Percentiles rank a stretch among this genome's conserved stretches.
phyloP scores from a whole-genome alignment of 257 asterid genomes.

The Apocynum venetum region DNA sequence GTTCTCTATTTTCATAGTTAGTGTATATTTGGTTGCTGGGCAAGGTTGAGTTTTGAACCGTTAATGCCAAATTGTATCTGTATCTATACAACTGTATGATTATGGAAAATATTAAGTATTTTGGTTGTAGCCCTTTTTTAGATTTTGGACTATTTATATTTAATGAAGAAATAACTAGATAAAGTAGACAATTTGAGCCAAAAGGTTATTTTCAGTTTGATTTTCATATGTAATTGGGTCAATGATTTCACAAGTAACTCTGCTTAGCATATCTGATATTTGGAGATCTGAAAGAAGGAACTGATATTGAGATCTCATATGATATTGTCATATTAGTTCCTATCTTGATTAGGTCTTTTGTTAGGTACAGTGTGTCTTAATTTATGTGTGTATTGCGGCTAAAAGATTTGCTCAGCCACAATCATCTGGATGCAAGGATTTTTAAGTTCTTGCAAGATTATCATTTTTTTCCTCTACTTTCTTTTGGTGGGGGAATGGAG shows the following conservation, averaged over 20 bases:
- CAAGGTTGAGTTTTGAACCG: neutral
- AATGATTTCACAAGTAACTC: neutral
- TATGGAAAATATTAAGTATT: neutral
- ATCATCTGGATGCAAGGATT: neutral
- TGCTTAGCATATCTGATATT: neutral
- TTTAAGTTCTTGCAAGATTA: neutral
- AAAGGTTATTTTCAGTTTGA: neutral
- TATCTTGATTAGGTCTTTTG: neutral
- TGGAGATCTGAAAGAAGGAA: neutral
- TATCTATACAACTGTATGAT: neutral
- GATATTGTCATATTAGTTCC: neutral
- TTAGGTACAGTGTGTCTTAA: neutral
- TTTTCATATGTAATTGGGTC: neutral
- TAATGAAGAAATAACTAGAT: neutral
- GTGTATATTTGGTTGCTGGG: neutral
- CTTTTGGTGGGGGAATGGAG: neutral
- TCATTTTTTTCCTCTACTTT: neutral
- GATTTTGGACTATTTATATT: neutral
- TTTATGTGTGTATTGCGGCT: neutral
- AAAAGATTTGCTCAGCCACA: neutral
- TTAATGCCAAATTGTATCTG: neutral
- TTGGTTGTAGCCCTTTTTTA: neutral
- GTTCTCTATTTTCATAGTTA: neutral
- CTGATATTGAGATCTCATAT: neutral
- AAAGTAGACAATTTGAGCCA: neutral